A percentile compares a stretch with the other conserved stretches of the same genome.
phyloP scores from a whole-genome alignment of 2,329 filamentous ascomycete species.

The Chrysoporthe deuterocubensis region DNA sequence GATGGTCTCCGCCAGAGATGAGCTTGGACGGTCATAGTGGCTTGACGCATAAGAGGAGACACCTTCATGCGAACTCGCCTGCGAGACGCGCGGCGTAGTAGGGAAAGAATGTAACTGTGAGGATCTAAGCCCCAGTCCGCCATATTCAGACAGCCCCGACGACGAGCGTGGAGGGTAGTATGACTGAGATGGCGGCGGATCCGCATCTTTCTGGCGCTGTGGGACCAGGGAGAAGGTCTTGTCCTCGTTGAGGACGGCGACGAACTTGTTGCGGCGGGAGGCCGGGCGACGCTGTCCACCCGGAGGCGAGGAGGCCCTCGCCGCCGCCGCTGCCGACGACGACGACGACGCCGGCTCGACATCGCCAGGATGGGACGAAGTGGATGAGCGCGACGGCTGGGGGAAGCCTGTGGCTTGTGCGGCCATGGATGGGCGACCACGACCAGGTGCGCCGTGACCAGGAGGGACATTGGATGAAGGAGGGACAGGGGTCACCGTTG shows the following conservation, averaged over 20 bases:
- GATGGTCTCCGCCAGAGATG: conserved; percentile 46
- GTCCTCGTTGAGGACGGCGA: conserved; percentile 56
- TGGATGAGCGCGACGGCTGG: conserved; percentile 24
- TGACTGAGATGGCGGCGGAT: conserved; percentile 22
- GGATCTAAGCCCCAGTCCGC: conserved; percentile 43
- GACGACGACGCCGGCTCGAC: conserved; percentile 34
- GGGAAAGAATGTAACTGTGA: conserved; percentile 47
- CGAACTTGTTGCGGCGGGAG: conserved; percentile 49
- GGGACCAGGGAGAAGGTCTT: conserved; percentile 61
- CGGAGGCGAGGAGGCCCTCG: conserved; percentile 29
- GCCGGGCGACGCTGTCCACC: conserved; percentile 37
- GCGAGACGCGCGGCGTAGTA: conserved; percentile 43
- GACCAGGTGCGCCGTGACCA: conserved; percentile 42
- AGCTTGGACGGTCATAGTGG: conserved; percentile 51
- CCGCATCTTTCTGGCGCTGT: conserved; percentile 32
- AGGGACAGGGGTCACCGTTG: conserved; percentile 42
- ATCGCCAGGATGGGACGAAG: conserved; percentile 29
- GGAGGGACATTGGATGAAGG: conserved; percentile 44
- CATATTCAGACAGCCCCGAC: conserved; percentile 30
- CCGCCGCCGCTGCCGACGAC: too few relatives aligned
- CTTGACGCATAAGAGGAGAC: conserved; percentile 52
- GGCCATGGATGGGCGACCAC: conserved; percentile 22
- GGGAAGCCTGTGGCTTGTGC: conserved; percentile 25
- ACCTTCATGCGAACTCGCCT: conserved; percentile 51
- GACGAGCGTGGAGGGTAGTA: conserved; percentile 25